Percentiles rank a stretch among this genome's conserved stretches.
These are phyloP conservation scores for Coemansia sp. DNA, from an alignment of 192 early-diverging fungal genomes.

Conservation along the genomic window DNA sequence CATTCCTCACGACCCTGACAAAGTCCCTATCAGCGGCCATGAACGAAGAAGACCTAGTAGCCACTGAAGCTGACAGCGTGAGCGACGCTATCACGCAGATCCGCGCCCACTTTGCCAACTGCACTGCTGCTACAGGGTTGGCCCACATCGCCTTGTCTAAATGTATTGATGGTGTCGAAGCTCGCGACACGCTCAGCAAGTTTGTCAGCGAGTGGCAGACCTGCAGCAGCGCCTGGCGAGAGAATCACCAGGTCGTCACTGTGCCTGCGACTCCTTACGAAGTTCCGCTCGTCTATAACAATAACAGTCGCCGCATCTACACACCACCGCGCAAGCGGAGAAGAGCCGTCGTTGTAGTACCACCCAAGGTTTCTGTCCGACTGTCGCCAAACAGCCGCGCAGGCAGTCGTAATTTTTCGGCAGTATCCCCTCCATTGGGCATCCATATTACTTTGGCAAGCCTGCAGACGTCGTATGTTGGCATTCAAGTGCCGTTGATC, in stretches of 20 bases:
- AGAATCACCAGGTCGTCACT: slow-evolving; percentile 15
- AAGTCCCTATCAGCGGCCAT: slow-evolving; percentile 26
- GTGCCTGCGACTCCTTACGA: slow-evolving; percentile 33
- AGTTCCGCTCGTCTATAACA: slow-evolving; percentile 8
- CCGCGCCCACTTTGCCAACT: slow-evolving; percentile 28
- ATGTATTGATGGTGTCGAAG: not conserved
- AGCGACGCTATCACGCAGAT: slow-evolving; percentile 33
- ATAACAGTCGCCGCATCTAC: not conserved
- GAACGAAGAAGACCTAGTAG: slow-evolving; percentile 22
- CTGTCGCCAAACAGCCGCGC: slow-evolving; percentile 2
- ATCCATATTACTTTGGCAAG: slow-evolving; percentile 26
- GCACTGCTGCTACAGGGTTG: slow-evolving; percentile 22
- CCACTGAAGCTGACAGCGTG: slow-evolving; percentile 6
- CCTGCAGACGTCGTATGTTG: slow-evolving; percentile 45
- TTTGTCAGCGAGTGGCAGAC: slow-evolving; percentile 23
- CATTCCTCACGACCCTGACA: slow-evolving; percentile 29
- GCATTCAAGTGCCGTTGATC: slow-evolving; percentile 35
- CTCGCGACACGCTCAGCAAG: not conserved
- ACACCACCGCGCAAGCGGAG: slow-evolving; percentile 34
- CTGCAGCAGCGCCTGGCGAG: slow-evolving; percentile 24
- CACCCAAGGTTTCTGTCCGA: not conserved
- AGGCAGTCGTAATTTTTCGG: slow-evolving; percentile 24
- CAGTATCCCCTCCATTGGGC: slow-evolving; percentile 22
- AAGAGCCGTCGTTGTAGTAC: not conserved
- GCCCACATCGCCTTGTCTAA: slow-evolving; percentile 28